Base-by-base conservation (phyloP, 2,329 filamentous ascomycete genomes). In the Westerdykella aurantiaca region DNA sequence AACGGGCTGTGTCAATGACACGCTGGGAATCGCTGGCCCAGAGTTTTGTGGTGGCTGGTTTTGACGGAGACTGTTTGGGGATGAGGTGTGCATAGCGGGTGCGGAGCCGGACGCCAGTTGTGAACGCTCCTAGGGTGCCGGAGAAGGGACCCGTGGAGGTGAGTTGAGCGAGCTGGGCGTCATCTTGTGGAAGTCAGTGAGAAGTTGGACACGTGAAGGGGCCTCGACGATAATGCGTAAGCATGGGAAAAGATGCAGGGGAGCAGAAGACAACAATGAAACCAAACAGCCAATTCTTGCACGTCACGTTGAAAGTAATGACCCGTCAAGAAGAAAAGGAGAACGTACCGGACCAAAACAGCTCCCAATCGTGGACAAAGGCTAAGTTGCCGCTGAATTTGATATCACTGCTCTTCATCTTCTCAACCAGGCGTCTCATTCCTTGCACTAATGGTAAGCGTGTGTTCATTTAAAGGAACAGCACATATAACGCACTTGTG, bases 131-230 rank as follows among this genome's bases (percentile, higher is more conserved):
- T 0, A 79, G 65, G 1, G 72, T 75, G 3, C 78, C 79, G 10
- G 78, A 74, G 52, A 78, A 78, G 0, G 77, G 77, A 1, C 78
- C 77, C 6, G 74, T 79, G 6, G 59, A 67, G 4, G 78, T 79
- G 21, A 81, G 63, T 45, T 80, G 74, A 37, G 77, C 76, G 43
- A 81, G 74, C 40, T 73, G 60, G 6, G 57, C 47, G 31, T 63
- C 56, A 17, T 63, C 57, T 56, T 5, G 25, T 64, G 54, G 0
- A 73, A 71, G 25, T 67, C 57, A 53, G 14, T 38, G 10, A 42
- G 13, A 12, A 17, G 18, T 17, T 38, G 3, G 12, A 6, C 3
- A 23, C 6, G 4, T 21, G 4, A 3, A 21, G 25, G 2, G 25
- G n/a, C n/a, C n/a, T n/a, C 9, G 25, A 5, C 7, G 25, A 29